Percentiles rank a stretch among this genome's conserved stretches.
phyloP scores from a whole-genome alignment of 2,329 filamentous ascomycete species.

The Microdochium nivale region DNA sequence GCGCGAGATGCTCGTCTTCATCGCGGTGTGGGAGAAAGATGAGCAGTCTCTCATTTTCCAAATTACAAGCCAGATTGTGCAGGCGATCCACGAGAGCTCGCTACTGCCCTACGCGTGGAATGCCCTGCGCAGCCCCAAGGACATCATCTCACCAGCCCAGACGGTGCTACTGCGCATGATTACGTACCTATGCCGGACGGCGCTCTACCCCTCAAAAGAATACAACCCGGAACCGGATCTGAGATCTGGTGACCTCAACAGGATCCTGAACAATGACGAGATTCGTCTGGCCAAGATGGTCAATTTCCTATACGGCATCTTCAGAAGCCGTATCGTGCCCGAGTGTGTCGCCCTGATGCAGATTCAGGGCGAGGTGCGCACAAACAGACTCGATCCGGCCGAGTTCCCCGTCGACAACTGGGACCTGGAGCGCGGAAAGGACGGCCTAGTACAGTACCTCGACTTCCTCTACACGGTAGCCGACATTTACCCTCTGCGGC shows the following conservation, averaged over 20 bases:
- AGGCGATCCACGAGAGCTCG: conserved; percentile 82
- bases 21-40: conserved; percentile 92
- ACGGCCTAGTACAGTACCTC: conserved; percentile 87
- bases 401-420: conserved; percentile 93
- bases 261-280: conserved; percentile 37
- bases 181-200: conserved; percentile 74
- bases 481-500: conserved; percentile 75
- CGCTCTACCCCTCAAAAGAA: conserved; percentile 29
- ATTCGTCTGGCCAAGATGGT: conserved; percentile 54
- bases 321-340: conserved; percentile 85
- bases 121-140: conserved; percentile 83
- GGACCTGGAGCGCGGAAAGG: conserved; percentile 97
- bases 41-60: conserved; percentile 94
- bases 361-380: conserved; percentile 81
- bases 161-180: conserved; percentile 86
- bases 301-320: conserved; percentile 87
- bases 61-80: conserved; percentile 91
- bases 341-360: conserved; percentile 94
- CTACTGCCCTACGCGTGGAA: conserved; percentile 90
- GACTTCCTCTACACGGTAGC: conserved; percentile 88
- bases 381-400: conserved; percentile 63
- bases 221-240: conserved; percentile 16
- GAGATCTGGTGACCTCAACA: conserved; percentile 13
- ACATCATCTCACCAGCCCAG: conserved; percentile 92
- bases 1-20: conserved; percentile 87